Base-by-base conservation (phyloP, 257 asterid genomes). In the Schizonepeta tenuifolia region DNA sequence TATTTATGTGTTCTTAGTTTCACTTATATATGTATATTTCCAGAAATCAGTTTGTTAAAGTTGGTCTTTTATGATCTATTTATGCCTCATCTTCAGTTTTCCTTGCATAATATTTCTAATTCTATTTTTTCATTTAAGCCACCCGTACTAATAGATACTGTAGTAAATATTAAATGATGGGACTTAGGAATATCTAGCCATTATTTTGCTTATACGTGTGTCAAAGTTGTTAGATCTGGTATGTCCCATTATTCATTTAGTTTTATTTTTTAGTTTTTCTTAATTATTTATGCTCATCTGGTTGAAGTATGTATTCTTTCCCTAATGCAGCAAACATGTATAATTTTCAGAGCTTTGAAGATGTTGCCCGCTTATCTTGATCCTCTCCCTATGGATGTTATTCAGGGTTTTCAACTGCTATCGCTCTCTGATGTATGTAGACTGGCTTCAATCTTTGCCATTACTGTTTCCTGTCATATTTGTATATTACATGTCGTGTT, bases 361-460 rank as follows among this genome's bases (percentile, higher is more conserved):
- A 76, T 79, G 76, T 77, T 94, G 80, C 91, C 96, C 6, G 71
- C 69, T 81, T 77, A 78, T 84, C 83, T 77, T 56, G 98, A 94
- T 86, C 98, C 96, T 79, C 87, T 94, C 63, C 98, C 98, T 65
- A 77, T 86, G 80, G 84, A 75, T 74, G 75, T 91, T 56, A 78
- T 83, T 74, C 84, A 77, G 74, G 91, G 83, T 49, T 84, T 89
- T 80, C 83, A 83, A 62, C 96, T 94, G 46, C 69, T 81, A 71
- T 65, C 86, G 80, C 98, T 94, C 70, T 83, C 71, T 73, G 86
- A 89, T 77, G 98, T 94, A 87, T 77, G 96, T 77, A 65, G 43
- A 67, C 77, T 77, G 53, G 62, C 74, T 49, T 47, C 24, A 13
- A 33, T 26, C 61, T 36, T 43, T 75, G 57, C 55, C 36, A 7